phyloP scores from a whole-genome alignment of 2,329 filamentous ascomycete species.

The Beauveria rudraprayagi region DNA sequence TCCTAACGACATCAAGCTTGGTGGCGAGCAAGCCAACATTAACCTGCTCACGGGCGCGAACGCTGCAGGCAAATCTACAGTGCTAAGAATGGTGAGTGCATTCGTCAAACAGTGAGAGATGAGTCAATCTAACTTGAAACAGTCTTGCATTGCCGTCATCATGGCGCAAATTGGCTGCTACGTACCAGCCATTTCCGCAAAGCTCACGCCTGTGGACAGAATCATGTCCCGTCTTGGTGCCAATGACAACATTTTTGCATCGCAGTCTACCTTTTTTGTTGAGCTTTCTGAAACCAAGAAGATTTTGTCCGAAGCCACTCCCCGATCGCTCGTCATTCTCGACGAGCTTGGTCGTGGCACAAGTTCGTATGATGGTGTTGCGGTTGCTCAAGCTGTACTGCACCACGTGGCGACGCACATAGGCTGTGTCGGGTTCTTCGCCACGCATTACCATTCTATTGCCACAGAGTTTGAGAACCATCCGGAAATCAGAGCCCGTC shows the following conservation, averaged over 20 bases:
- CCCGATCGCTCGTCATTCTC: slow-evolving; percentile 88
- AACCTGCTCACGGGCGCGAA: slow-evolving; percentile 92
- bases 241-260: slow-evolving; percentile 98
- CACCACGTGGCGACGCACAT: slow-evolving; percentile 92
- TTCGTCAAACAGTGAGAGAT: not conserved
- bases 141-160: slow-evolving; percentile 93
- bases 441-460: slow-evolving; percentile 93
- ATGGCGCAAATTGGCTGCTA: slow-evolving; percentile 96
- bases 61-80: slow-evolving; percentile 92
- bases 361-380: slow-evolving; percentile 90
- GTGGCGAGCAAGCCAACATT: slow-evolving; percentile 74
- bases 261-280: slow-evolving; percentile 96
- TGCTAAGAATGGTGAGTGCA: slow-evolving; percentile 75
- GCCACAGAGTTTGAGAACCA: slow-evolving; percentile 85
- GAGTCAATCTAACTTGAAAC: slow-evolving; percentile 18
- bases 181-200: slow-evolving; percentile 74
- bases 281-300: slow-evolving; percentile 97
- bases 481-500: slow-evolving; percentile 74
- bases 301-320: slow-evolving; percentile 88
- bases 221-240: slow-evolving; percentile 98
- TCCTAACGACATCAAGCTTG: slow-evolving; percentile 84
- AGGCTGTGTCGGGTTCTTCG: slow-evolving; percentile 92
- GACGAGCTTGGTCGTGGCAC: slow-evolving; percentile 95
- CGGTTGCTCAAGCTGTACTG: slow-evolving; percentile 93
- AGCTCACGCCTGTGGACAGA: slow-evolving; percentile 82